Evolutionary conservation across 2,329 filamentous ascomycete species (phyloP).

Genomic region (Tympanopsis confertula): DNA sequence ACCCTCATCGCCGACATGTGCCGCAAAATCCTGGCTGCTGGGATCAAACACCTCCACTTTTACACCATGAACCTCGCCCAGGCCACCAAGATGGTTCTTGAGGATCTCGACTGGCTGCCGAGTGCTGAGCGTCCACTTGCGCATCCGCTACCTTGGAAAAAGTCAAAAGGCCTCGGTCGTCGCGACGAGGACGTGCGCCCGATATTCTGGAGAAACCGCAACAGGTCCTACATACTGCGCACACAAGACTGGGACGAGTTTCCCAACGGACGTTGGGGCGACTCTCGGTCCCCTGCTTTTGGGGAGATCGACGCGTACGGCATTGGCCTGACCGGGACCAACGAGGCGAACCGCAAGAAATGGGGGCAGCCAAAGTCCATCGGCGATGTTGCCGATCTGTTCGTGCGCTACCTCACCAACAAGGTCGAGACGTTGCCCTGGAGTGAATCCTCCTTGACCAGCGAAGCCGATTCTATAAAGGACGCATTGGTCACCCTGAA

Average conservation of each 20-base stretch:
- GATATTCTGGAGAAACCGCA: conserved; percentile 96
- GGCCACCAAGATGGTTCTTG: conserved; percentile 84
- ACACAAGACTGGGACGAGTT: conserved; percentile 99
- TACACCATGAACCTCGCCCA: conserved; percentile 99
- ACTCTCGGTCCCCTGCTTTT: conserved; percentile 89
- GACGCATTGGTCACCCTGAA: conserved; percentile 74
- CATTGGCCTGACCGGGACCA: conserved; percentile 84
- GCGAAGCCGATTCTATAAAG: conserved; percentile 70
- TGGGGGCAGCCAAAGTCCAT: conserved; percentile 80
- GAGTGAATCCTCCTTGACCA: conserved; percentile 80
- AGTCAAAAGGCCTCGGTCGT: conserved; percentile 79
- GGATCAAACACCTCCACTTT: conserved; percentile 85
- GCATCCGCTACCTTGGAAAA: conserved; percentile 90
- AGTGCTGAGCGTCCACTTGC: conserved; percentile 67
- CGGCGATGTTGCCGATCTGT: conserved; percentile 70
- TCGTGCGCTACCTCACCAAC: conserved; percentile 74
- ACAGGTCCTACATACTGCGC: conserved; percentile 86
- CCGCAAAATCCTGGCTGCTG: conserved; percentile 68
- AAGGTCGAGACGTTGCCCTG: conserved; percentile 77
- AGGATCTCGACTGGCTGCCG: conserved; percentile 75
- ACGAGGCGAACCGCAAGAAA: conserved; percentile 87
- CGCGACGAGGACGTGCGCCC: conserved; percentile 91
- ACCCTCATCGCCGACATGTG: conserved; percentile 82
- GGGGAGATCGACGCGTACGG: conserved; percentile 91
- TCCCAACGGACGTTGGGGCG: conserved; percentile 96